Evolutionary conservation across 2,329 filamentous ascomycete genomes (phyloP).

Genomic region (Aureobasidium sp.): DNA sequence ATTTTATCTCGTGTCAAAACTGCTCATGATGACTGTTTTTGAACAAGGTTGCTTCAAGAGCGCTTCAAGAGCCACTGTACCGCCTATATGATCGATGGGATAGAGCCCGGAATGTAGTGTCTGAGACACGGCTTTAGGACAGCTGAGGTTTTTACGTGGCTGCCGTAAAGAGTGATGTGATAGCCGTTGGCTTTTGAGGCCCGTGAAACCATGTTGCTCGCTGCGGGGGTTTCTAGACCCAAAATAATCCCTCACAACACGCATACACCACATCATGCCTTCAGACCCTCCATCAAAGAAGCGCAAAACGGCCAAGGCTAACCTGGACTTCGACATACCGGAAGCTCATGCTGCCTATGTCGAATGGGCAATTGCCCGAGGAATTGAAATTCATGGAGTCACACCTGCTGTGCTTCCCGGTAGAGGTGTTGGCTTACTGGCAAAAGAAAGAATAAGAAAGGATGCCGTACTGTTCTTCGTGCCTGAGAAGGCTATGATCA

Average conservation of each 20-base stretch:
- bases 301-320: neutral
- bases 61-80: too few relatives aligned
- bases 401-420: conserved; percentile 58
- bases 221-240: neutral
- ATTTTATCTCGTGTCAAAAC: neutral
- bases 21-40: too few relatives aligned
- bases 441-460: conserved; percentile 55
- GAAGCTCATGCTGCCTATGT: conserved; percentile 48
- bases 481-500: conserved; percentile 55
- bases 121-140: neutral
- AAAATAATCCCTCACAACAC: neutral
- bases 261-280: neutral
- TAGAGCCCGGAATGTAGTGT: neutral
- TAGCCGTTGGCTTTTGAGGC: neutral
- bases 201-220: neutral
- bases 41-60: too few relatives aligned
- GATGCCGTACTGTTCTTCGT: conserved; percentile 57
- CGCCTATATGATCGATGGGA: too few relatives aligned
- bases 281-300: neutral
- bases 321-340: neutral
- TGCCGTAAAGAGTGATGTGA: neutral
- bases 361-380: conserved; percentile 57
- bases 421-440: conserved; percentile 70
- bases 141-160: neutral
- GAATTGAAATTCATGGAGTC: conserved; percentile 60